Percentiles rank a stretch among this genome's conserved stretches.
phyloP scores from a whole-genome alignment of 2,329 filamentous ascomycete genomes.

The Cordyceps farinosa region DNA sequence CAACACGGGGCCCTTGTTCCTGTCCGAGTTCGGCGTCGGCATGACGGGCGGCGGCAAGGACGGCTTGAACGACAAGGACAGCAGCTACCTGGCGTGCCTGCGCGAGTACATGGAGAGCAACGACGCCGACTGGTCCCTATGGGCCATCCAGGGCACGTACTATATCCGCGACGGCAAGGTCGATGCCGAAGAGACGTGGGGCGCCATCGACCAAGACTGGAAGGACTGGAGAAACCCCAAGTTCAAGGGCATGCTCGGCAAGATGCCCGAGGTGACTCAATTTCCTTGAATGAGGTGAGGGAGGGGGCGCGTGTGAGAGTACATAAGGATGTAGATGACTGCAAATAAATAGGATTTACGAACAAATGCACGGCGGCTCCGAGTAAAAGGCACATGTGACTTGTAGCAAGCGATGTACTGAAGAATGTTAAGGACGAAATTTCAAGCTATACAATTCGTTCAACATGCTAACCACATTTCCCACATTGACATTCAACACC shows the following conservation, averaged over 20 bases:
- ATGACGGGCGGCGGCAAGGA: constrained; percentile 41
- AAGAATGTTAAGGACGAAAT: background rate
- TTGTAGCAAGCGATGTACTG: background rate
- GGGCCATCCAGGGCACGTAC: constrained; percentile 57
- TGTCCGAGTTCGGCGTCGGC: constrained; percentile 58
- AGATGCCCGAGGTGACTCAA: constrained; percentile 38
- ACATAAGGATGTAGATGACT: background rate
- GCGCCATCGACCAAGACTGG: constrained; percentile 44
- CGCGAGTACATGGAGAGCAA: constrained; percentile 50
- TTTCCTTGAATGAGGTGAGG: constrained; percentile 23
- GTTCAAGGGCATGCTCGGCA: constrained; percentile 35
- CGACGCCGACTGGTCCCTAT: constrained; percentile 58
- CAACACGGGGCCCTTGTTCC: constrained; percentile 52
- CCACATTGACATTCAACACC: background rate
- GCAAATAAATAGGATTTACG: background rate
- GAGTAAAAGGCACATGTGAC: background rate
- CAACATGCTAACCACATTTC: background rate
- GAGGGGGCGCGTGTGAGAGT: background rate
- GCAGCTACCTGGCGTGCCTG: constrained; percentile 49
- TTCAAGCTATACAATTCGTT: background rate
- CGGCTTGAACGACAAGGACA: constrained; percentile 42
- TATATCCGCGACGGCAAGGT: constrained; percentile 50
- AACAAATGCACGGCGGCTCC: background rate
- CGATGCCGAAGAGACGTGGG: constrained; percentile 53
- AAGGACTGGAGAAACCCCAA: constrained; percentile 35